A percentile compares a stretch with the other conserved stretches of the same genome.
These are phyloP conservation scores for Aspergillus piperis DNA, from an alignment of 2,329 filamentous ascomycete genomes.

Conservation along the genomic window DNA sequence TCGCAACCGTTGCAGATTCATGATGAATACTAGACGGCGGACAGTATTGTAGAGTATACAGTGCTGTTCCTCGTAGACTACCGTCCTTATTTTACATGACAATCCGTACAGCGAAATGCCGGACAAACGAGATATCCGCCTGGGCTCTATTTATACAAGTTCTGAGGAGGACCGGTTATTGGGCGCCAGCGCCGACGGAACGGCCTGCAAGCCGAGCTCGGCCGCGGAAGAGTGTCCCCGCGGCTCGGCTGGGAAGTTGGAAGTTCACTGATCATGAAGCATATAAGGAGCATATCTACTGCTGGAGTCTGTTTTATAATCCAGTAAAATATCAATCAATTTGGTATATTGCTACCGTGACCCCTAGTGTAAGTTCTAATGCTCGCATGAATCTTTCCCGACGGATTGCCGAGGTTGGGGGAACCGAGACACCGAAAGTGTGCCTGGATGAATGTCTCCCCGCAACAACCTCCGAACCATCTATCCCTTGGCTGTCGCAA, in stretches of 20 bases:
- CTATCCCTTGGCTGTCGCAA: not conserved
- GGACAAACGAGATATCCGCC: not conserved
- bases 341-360: not conserved
- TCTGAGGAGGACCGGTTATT: conserved; percentile 6
- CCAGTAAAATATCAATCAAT: not conserved
- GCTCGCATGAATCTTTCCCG: not conserved
- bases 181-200: conserved; percentile 13
- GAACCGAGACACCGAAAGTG: not conserved
- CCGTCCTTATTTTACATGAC: too few relatives aligned
- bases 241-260: not conserved
- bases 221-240: not conserved
- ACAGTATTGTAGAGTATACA: too few relatives aligned
- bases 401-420: conserved; percentile 1
- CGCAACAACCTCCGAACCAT: not conserved
- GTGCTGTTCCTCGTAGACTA: too few relatives aligned
- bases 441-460: conserved; percentile 4
- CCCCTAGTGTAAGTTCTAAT: not conserved
- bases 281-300: not conserved
- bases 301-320: too few relatives aligned
- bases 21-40: too few relatives aligned
- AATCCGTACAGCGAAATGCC: too few relatives aligned
- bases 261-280: not conserved
- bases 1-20: too few relatives aligned
- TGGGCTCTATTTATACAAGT: not conserved
- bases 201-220: conserved; percentile 1